Evolutionary conservation across 139 green algal genomes (phyloP), one percentile per base, ranked within the genome.

Genomic region (Astrephomene gubernaculifera): DNA sequence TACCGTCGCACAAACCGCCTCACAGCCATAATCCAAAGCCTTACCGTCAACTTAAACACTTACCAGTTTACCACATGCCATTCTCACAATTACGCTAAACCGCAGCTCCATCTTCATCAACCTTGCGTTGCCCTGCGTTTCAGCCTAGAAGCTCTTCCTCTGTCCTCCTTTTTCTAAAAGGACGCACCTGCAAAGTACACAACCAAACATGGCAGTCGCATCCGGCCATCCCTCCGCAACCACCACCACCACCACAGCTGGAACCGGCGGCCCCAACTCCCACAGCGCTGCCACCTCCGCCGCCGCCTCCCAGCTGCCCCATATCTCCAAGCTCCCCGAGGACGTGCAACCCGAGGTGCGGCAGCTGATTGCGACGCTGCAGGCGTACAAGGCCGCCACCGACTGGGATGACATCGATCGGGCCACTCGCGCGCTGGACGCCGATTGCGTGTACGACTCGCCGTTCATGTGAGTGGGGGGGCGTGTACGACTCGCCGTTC

Each of bases 361-460:
- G n/a, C 71, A 69, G 35, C 75, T 83, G 8, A 44, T 63, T 14
- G 21, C 29, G 12, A 44, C 38, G 7, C 4, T 63, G 6, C 60
- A 61, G 14, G 29, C 57, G 1, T 83, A 83, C 61, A 83, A 83
- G 76, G 39, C 76, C 14, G 76, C 76, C 43, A 63, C 39, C 21
- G 61, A 72, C 22, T 84, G 78, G 78, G 78, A 52, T 0, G 29
- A 10, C 5, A 84, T 84, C 41, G 78, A 84, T 21, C 43, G 64
- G 43, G 64, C 78, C n/a, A 84, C 78, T 3, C 43, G 43, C 19
- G 43, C 44, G 2, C 63, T 84, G 31, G 78, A 84, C 44, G 44
- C 31, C 17, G 78, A 84, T 41, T 60, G 38, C 43, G 78, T 84
- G 22, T 84, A 84, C 43, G 78, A 84, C 41, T 84, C 64, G 43